These are phyloP conservation scores for Termitomyces bulborhizus DNA, from an alignment of 768 basidiomycete species.

Conservation along the genomic window DNA sequence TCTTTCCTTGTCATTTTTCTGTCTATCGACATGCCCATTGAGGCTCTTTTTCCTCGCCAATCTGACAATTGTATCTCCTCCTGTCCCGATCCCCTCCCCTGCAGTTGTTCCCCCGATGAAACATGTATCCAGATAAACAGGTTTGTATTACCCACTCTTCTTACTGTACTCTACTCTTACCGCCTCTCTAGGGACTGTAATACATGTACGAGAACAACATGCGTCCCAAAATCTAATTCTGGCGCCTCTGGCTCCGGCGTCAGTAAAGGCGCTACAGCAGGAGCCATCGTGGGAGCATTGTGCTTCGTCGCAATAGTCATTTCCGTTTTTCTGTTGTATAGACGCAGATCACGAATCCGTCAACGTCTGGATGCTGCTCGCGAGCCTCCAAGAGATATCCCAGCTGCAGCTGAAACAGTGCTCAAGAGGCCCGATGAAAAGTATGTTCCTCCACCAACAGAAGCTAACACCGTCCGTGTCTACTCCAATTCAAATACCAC, in stretches of 20 bases:
- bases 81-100: conserved; percentile 45
- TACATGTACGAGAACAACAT: conserved; percentile 47
- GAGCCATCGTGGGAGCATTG: conserved; percentile 61
- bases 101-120: conserved; percentile 50
- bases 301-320: conserved; percentile 50
- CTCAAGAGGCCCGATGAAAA: conserved; percentile 83
- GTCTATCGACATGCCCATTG: conserved; percentile 22
- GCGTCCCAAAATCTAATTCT: conserved; percentile 29
- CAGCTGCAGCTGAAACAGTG: conserved; percentile 71
- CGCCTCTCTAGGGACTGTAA: conserved; percentile 45
- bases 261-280: conserved; percentile 68
- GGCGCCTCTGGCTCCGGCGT: conserved; percentile 25
- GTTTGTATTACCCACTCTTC: conserved; percentile 28
- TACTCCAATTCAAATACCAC: conserved; percentile 43
- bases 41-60: conserved; percentile 35
- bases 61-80: conserved; percentile 32
- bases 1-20: conserved; percentile 19
- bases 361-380: conserved; percentile 23
- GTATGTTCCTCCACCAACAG: conserved; percentile 24
- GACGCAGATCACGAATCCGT: conserved; percentile 45
- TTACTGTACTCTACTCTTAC: conserved; percentile 2
- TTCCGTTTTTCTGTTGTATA: conserved; percentile 56
- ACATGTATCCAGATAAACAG: conserved; percentile 55
- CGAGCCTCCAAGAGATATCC: conserved; percentile 52
- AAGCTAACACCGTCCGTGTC: conserved; percentile 39